Conservation (phyloP, 352 stramenopile genomes). For the Globisporangium mamillatum region DNA sequence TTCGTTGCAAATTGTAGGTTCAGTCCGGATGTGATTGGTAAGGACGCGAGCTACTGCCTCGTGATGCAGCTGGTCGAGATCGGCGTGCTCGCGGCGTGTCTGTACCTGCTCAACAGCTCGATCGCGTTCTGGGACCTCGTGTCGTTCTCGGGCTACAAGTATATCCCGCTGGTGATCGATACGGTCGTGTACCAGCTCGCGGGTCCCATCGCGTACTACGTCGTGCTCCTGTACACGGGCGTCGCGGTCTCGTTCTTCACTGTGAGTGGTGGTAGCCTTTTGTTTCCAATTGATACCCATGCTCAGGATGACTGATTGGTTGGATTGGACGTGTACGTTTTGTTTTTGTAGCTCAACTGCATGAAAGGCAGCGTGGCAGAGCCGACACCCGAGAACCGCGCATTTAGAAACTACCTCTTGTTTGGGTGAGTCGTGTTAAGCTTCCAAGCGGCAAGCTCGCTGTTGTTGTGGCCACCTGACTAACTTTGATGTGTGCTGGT, state of each 20-base stretch:
- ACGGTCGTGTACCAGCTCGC: conserved; percentile 87
- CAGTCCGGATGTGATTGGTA: conserved; percentile 94
- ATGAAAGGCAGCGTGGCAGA: conserved; percentile 85
- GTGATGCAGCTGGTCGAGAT: conserved; percentile 92
- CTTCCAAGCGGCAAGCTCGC: neutral
- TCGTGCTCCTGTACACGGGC: conserved; percentile 92
- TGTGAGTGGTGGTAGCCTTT: conserved; percentile 38
- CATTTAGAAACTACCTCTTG: conserved; percentile 86
- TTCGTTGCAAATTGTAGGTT: conserved; percentile 66
- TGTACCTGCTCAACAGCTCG: conserved; percentile 93
- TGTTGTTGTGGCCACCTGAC: neutral
- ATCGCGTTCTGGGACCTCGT: conserved; percentile 95
- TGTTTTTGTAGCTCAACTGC: conserved; percentile 64
- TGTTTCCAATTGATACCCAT: neutral
- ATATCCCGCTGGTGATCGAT: conserved; percentile 95
- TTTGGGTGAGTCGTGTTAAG: conserved; percentile 56
- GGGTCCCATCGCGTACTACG: conserved; percentile 90
- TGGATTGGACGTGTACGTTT: conserved; percentile 1
- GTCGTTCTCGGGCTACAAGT: conserved; percentile 99
- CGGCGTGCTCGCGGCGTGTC: conserved; percentile 90
- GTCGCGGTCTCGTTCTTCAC: conserved; percentile 94
- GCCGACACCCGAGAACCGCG: conserved; percentile 62
- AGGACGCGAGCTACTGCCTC: conserved; percentile 91
- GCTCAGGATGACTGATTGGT: neutral
- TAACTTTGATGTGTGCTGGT: neutral